A percentile compares a stretch with the other conserved stretches of the same genome.
These are phyloP conservation scores for Wickerhamomyces sp. DNA, from an alignment of 1,139 yeast genomes.

Conservation along the genomic window DNA sequence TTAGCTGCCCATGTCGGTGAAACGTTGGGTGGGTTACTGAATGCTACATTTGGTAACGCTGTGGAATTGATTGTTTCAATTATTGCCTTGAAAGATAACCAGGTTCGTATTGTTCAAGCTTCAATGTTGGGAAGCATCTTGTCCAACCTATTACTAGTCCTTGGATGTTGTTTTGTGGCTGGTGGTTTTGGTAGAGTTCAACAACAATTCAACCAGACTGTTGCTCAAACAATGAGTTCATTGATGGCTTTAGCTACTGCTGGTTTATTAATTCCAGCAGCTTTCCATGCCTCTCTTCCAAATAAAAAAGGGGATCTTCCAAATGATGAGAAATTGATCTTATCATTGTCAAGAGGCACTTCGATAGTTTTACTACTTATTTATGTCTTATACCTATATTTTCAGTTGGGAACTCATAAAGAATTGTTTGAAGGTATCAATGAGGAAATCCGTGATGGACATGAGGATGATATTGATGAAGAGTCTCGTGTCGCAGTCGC, in stretches of 20 bases:
- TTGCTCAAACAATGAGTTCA: constrained; percentile 96
- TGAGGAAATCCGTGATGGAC: constrained; percentile 17
- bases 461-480: constrained; percentile 11
- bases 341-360: constrained; percentile 82
- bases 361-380: constrained; percentile 73
- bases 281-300: constrained; percentile 84
- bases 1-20: constrained; percentile 81
- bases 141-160: constrained; percentile 79
- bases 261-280: constrained; percentile 89
- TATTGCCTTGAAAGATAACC: constrained; percentile 81
- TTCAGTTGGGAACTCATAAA: constrained; percentile 87
- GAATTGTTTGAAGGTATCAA: constrained; percentile 44
- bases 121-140: constrained; percentile 93
- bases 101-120: constrained; percentile 91
- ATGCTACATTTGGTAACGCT: constrained; percentile 96
- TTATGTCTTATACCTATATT: constrained; percentile 72
- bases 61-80: constrained; percentile 89
- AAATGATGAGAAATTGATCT: constrained; percentile 44
- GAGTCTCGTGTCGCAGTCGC: constrained; percentile 17
- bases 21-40: constrained; percentile 86
- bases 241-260: constrained; percentile 87
- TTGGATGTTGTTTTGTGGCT: constrained; percentile 93
- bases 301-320: constrained; percentile 28
- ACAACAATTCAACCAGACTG: constrained; percentile 90
- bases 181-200: constrained; percentile 87